phyloP scores from a whole-genome alignment of 1,284 basidiomycete genomes.

The Leccinum laetum region DNA sequence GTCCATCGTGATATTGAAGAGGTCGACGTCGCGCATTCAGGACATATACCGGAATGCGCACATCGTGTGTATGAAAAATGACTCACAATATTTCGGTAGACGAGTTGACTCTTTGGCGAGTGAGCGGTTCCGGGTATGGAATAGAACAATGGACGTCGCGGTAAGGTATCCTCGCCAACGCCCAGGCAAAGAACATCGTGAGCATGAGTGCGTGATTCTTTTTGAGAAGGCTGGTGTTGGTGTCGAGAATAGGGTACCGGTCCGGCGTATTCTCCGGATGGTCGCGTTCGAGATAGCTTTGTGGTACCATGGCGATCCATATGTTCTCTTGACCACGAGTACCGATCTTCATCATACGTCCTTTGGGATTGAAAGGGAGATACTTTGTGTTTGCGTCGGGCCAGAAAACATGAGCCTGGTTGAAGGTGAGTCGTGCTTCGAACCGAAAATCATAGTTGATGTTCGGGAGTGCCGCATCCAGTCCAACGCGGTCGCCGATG shows the following conservation, averaged over 20 bases:
- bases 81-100: neutral
- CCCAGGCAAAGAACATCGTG: neutral
- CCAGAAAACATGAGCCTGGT: neutral
- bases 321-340: neutral
- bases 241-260: neutral
- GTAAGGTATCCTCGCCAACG: neutral
- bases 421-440: neutral
- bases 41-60: neutral
- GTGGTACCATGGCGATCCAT: neutral
- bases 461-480: neutral
- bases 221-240: neutral
- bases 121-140: neutral
- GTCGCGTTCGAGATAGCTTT: neutral
- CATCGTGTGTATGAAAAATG: too few species aligned
- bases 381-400: fast-evolving
- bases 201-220: too few species aligned
- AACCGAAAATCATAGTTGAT: neutral
- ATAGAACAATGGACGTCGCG: neutral
- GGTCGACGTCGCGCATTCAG: neutral
- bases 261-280: neutral
- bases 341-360: neutral
- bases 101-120: neutral
- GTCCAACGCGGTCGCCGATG: neutral
- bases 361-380: neutral
- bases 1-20: too few species aligned